Percentiles rank a stretch among this genome's conserved stretches.
These are phyloP conservation scores for Friedmanniomyces endolithicus DNA, from an alignment of 495 filamentous ascomycete species.

Conservation along the genomic window DNA sequence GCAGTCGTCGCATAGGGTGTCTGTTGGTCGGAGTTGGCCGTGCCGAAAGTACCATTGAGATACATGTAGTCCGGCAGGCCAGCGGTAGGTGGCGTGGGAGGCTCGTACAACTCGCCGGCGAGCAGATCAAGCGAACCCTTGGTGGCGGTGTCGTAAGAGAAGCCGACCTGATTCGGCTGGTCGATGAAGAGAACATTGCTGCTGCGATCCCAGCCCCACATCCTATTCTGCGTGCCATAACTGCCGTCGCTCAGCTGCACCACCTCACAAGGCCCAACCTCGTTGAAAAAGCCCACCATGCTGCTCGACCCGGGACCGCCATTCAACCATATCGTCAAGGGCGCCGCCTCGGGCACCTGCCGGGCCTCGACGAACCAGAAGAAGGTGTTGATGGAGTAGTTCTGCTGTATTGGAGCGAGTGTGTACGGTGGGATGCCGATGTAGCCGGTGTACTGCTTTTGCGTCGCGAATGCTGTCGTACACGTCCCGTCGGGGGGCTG, in stretches of 20 bases:
- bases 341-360: slow-evolving; percentile 30
- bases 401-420: slow-evolving; percentile 39
- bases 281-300: slow-evolving; percentile 34
- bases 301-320: slow-evolving; percentile 43
- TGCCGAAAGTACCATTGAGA: slow-evolving; percentile 51
- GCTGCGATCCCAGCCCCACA: slow-evolving; percentile 32
- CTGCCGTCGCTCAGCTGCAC: slow-evolving; percentile 26
- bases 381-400: slow-evolving; percentile 47
- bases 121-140: slow-evolving; percentile 32
- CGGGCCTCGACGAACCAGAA: slow-evolving; percentile 39
- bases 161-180: slow-evolving; percentile 33
- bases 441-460: slow-evolving; percentile 33
- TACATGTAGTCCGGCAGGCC: slow-evolving; percentile 33
- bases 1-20: slow-evolving; percentile 33
- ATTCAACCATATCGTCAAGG: slow-evolving; percentile 49
- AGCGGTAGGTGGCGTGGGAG: slow-evolving; percentile 16
- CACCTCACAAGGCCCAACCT: slow-evolving; percentile 34
- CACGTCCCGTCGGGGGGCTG: slow-evolving; percentile 37
- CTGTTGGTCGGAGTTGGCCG: slow-evolving; percentile 33
- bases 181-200: slow-evolving; percentile 34
- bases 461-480: slow-evolving; percentile 23
- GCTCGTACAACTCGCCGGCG: slow-evolving; percentile 15
- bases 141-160: slow-evolving; percentile 32
- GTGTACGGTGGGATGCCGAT: slow-evolving; percentile 40
- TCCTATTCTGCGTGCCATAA: slow-evolving; percentile 27